Evolutionary conservation across 495 filamentous ascomycete species (phyloP).

Genomic region (Lentithecium fluviatile): DNA sequence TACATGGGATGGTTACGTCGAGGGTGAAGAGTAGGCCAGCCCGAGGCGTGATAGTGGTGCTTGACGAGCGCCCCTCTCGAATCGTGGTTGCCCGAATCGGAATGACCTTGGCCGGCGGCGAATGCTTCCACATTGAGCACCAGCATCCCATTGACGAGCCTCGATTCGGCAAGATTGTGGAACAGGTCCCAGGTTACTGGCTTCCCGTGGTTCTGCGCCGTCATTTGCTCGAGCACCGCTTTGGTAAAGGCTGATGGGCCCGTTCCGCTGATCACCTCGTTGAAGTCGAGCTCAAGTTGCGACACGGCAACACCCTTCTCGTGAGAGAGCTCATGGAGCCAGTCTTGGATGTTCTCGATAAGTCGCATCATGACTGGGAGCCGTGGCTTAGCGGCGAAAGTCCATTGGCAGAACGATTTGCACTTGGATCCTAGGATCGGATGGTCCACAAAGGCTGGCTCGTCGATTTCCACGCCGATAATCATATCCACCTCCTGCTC

Average conservation of each 20-base stretch:
- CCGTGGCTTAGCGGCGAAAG: constrained; percentile 61
- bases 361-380: constrained; percentile 62
- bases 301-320: constrained; percentile 53
- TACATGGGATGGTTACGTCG: constrained; percentile 60
- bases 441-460: constrained; percentile 60
- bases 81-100: constrained; percentile 62
- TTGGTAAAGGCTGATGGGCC: constrained; percentile 65
- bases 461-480: constrained; percentile 64
- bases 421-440: constrained; percentile 62
- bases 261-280: constrained; percentile 66
- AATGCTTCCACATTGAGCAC: constrained; percentile 64
- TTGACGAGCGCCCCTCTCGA: constrained; percentile 57
- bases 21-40: constrained; percentile 59
- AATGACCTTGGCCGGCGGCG: constrained; percentile 64
- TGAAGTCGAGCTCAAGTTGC: constrained; percentile 61
- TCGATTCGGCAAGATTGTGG: constrained; percentile 59
- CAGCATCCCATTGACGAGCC: constrained; percentile 55
- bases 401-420: constrained; percentile 68
- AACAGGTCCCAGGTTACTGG: constrained; percentile 55
- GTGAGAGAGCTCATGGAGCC: constrained; percentile 56
- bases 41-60: constrained; percentile 65
- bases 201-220: constrained; percentile 37
- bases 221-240: constrained; percentile 61
- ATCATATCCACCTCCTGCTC: constrained; percentile 59
- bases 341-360: constrained; percentile 59